Percentiles rank a stretch among this genome's conserved stretches.
Conservation (phyloP, 495 filamentous ascomycete species). For the Haplographium delicatum region DNA sequence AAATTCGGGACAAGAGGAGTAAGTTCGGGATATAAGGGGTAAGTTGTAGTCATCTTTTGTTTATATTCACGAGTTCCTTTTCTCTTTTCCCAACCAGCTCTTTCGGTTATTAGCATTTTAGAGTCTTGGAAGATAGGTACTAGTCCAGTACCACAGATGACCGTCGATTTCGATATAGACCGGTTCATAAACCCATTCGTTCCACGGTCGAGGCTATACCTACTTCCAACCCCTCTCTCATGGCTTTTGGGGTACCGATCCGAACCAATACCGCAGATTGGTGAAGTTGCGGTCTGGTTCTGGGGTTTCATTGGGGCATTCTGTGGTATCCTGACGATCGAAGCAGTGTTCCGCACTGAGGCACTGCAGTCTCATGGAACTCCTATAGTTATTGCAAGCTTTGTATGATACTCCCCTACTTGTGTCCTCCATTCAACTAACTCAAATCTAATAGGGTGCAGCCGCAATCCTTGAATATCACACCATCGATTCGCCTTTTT, state of each 20-base stretch:
- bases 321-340: conserved; percentile 40
- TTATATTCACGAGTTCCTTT: too few relatives aligned
- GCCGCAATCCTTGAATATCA: conserved; percentile 72
- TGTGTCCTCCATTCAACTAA: not conserved
- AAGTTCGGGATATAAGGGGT: too few relatives aligned
- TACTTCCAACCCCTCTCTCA: conserved; percentile 40
- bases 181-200: conserved; percentile 55
- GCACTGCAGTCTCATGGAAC: conserved; percentile 31
- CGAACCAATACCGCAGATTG: conserved; percentile 28
- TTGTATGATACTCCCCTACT: conserved; percentile 29
- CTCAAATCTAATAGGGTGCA: conserved; percentile 50
- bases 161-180: conserved; percentile 60
- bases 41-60: too few relatives aligned
- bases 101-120: too few relatives aligned
- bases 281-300: conserved; percentile 44
- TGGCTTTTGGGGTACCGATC: conserved; percentile 48
- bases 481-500: conserved; percentile 72
- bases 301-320: conserved; percentile 54
- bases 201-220: conserved; percentile 42
- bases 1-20: too few relatives aligned
- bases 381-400: conserved; percentile 48
- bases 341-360: conserved; percentile 35
- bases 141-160: not conserved
- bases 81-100: too few relatives aligned
- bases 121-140: too few relatives aligned